Conservation (phyloP, 1,284 basidiomycete genomes). For the Somion occarium region DNA sequence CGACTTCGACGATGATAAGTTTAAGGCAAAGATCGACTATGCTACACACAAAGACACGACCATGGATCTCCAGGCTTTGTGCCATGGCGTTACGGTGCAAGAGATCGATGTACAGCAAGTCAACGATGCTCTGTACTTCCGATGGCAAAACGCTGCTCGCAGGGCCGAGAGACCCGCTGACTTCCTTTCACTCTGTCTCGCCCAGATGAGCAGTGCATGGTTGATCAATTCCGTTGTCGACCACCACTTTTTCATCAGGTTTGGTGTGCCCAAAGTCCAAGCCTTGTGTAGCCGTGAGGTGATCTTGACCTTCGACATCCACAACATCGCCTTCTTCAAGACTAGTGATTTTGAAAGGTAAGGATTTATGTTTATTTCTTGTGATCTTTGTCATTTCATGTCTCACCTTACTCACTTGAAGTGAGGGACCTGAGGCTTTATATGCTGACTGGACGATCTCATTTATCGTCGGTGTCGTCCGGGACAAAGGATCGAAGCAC, state of each 20-base stretch:
- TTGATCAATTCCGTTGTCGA: slow-evolving; percentile 10
- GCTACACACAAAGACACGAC: slow-evolving; percentile 5
- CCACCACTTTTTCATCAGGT: slow-evolving; percentile 23
- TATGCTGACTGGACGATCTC: slow-evolving; percentile 25
- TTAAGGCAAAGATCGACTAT: not conserved
- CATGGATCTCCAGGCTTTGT: slow-evolving; percentile 24
- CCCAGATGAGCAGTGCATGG: slow-evolving; percentile 24
- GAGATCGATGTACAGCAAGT: slow-evolving; percentile 25
- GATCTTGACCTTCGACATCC: slow-evolving; percentile 26
- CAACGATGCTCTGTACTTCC: slow-evolving; percentile 26
- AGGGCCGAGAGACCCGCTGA: slow-evolving; percentile 18
- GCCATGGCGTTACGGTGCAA: slow-evolving; percentile 12
- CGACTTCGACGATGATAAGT: slow-evolving; percentile 23
- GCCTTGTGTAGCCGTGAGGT: slow-evolving; percentile 29
- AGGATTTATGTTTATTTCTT: slow-evolving; percentile 5
- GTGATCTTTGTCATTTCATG: not conserved
- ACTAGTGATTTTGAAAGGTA: slow-evolving; percentile 21
- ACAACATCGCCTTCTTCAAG: slow-evolving; percentile 24
- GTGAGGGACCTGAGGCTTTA: slow-evolving; percentile 12
- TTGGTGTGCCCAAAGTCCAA: slow-evolving; percentile 26
- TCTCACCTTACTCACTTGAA: slow-evolving; percentile 4
- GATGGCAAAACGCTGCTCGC: slow-evolving; percentile 27
- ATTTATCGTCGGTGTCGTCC: slow-evolving; percentile 23
- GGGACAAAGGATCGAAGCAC: slow-evolving; percentile 19
- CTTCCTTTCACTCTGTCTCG: slow-evolving; percentile 18